Percentiles rank a stretch among this genome's conserved stretches.
Evolutionary conservation across 2,329 filamentous ascomycete species (phyloP).

Genomic region (Purpureocillium lavendulum): DNA sequence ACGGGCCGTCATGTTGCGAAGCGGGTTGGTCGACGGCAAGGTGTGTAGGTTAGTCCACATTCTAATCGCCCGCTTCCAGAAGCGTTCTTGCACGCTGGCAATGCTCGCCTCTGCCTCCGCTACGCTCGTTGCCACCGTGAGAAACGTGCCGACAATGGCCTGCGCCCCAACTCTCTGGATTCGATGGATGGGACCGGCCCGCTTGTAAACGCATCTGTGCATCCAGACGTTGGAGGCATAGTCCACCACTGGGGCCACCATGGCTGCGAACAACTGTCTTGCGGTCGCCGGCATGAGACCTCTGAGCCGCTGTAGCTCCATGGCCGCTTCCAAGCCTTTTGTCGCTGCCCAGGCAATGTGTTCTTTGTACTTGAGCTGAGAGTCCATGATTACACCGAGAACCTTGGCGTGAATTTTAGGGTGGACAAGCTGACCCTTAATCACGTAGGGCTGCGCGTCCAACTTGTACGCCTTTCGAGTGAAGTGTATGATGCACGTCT

Average conservation of each 20-base stretch:
- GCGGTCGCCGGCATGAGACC: neutral
- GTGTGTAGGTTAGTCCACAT: too few species aligned
- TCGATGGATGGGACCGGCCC: too few species aligned
- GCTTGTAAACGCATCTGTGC: too few species aligned
- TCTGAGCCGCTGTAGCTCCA: neutral
- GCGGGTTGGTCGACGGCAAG: neutral
- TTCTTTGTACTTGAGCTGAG: too few species aligned
- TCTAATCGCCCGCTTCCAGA: neutral
- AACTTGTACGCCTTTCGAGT: conserved; percentile 40
- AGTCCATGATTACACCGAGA: neutral
- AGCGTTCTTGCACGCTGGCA: neutral
- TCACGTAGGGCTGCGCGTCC: neutral
- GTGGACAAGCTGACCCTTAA: neutral
- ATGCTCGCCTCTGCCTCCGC: neutral
- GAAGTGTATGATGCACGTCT: conserved; percentile 56
- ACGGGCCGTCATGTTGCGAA: neutral
- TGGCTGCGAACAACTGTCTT: neutral
- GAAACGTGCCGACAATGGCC: too few species aligned
- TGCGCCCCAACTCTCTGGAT: too few species aligned
- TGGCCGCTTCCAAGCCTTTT: neutral
- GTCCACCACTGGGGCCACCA: neutral
- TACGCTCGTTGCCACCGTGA: too few species aligned
- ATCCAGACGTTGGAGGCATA: too few species aligned
- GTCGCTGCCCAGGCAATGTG: too few species aligned
- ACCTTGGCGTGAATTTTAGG: neutral